phyloP scores from a whole-genome alignment of 2,329 filamentous ascomycete species.

The Colletotrichum gloeosporioides region DNA sequence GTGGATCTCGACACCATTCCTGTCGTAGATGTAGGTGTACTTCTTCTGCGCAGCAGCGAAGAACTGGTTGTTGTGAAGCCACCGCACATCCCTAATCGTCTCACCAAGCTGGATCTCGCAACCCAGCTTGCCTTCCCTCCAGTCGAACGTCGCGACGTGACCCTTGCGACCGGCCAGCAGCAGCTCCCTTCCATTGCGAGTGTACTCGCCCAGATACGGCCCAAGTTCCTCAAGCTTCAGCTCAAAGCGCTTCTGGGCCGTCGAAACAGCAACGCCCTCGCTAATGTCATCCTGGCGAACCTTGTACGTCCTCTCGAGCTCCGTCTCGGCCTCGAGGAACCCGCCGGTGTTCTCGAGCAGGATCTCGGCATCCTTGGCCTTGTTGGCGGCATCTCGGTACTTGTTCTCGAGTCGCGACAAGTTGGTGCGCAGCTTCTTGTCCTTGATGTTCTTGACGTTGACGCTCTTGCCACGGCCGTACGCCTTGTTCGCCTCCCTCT shows the following conservation, averaged over 20 bases:
- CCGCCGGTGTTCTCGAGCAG: constrained; percentile 85
- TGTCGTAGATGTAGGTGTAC: constrained; percentile 95
- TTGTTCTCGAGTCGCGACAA: constrained; percentile 81
- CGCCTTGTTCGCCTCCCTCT: constrained; percentile 69
- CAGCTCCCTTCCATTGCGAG: constrained; percentile 84
- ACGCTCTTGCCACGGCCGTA: constrained; percentile 88
- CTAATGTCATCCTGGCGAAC: constrained; percentile 88
- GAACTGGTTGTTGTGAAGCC: constrained; percentile 93
- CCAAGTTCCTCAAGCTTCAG: constrained; percentile 82
- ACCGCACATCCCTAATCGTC: constrained; percentile 87
- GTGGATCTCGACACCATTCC: constrained; percentile 89
- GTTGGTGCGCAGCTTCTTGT: constrained; percentile 88
- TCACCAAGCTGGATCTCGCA: constrained; percentile 92
- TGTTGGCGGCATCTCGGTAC: constrained; percentile 79
- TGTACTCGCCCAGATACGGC: constrained; percentile 89
- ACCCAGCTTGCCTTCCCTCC: constrained; percentile 87
- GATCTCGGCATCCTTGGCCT: constrained; percentile 95
- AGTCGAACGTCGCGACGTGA: constrained; percentile 96
- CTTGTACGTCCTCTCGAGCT: constrained; percentile 91
- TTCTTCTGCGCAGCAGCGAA: constrained; percentile 98
- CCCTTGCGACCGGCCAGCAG: constrained; percentile 89
- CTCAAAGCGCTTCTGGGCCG: constrained; percentile 92
- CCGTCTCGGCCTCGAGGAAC: constrained; percentile 86
- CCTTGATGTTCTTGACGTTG: constrained; percentile 74
- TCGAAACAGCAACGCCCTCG: constrained; percentile 76